Base-by-base conservation (phyloP, 768 basidiomycete genomes). In the Suillus americanus region DNA sequence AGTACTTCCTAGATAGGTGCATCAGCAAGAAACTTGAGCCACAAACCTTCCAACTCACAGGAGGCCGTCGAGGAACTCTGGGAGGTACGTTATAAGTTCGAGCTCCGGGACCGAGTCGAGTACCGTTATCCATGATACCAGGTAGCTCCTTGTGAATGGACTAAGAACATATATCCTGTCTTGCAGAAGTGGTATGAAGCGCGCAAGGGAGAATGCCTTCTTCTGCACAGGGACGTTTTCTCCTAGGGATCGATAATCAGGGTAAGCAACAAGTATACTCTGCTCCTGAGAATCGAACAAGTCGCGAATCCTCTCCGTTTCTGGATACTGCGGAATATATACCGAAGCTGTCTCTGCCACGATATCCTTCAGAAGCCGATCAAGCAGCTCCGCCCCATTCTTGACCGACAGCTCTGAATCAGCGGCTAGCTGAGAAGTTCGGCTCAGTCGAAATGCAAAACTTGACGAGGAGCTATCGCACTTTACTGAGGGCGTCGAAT, bases 401-500 rank as follows among this genome's bases (percentile, higher is more conserved):
- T 97, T 97, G 66, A 99, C 97, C 2, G 97, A 97, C 43, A 93
- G 71, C 69, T 99, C 97, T 0, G 94, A 91, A 75, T 99, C 97
- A 25, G 97, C 94, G 10, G 94, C 92, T 65, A 99, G 92, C 97
- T 99, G 72, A 23, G 62, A 45, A 14, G 64, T 37, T 59, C 57
- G 37, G 7, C 14, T 72, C 57, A 70, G 62, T 30, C 53, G 45
- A 33, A 53, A 66, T 25, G 67, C 51, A 59, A 61, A n/a, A 45
- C 57, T 62, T 61, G 33, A 61, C 23, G 20, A 41, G 46, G 45
- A 40, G 53, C 23, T 43, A 30, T 28, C 71, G 64, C 71, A 96
- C 97, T 83, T 98, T 99, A 82, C 94, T 95, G 66, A 99, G 83
- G 1, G 95, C 91, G 77, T 99, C 97, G 70, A 99, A 99, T 62